Evolutionary conservation across 2,329 filamentous ascomycete species (phyloP), one percentile per base, ranked within the genome.

Genomic region (Microdochium bolleyi): DNA sequence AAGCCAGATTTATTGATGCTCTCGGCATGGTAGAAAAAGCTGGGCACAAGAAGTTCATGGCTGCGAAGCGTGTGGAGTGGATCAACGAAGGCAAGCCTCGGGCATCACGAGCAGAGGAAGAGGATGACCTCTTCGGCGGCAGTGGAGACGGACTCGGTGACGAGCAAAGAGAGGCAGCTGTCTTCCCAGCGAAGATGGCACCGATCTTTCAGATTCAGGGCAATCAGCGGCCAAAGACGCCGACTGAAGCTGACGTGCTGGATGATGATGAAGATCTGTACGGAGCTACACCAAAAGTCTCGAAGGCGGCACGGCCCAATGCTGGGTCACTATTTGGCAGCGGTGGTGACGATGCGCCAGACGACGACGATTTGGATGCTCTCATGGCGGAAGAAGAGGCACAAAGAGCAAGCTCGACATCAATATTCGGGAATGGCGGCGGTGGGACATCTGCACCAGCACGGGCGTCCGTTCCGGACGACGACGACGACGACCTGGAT

Each of bases 1-100:
- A 95, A 64, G 94, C 92, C 4, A 92, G 91, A 63, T 99, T 99
- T 63, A 80, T 88, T 49, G 94, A 99, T 63, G 94, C 88, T 2
- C 74, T 97, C 7, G 74, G 79, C 38, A 96, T 97, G 75, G 89
- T 97, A 2, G 94, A 99, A 68, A 96, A 95, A 70, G 77, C 90
- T 1, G 94, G 94, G 1, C 94, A 96, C 69, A 89, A 87, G 61
- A 92, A 88, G 65, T 76, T 78, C 14, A 79, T 97, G 66, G 82
- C 88, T 57, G 79, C 82, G 30, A 87, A 86, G 71, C 79, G 92
- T 55, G 82, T 82, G 65, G 84, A 88, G 57, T 95, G 90, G 88
- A 92, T 97, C 58, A 82, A 92, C 53, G 88, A 95, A 66, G 75
- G 79, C 9, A 87, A 80, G 58, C 82, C 83, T 0, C 79, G 71